Base-by-base conservation (phyloP, 2,329 filamentous ascomycete species). In the Thyridium curvatum region DNA sequence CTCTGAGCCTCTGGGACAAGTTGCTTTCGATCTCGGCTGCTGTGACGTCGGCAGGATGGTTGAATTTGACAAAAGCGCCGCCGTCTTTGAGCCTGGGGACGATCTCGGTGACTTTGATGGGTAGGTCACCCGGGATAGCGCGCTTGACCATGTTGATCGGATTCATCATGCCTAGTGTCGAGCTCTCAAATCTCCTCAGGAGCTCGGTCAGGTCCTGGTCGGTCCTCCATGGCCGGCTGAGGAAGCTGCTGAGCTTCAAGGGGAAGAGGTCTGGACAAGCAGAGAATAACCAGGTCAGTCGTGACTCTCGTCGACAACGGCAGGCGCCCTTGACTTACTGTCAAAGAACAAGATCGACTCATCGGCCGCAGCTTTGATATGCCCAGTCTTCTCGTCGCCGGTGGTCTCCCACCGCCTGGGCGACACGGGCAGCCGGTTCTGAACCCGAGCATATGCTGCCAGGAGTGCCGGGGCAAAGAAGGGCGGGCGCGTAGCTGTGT, bases 261-360 rank as follows among this genome's bases (percentile, higher is more conserved):
- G 91, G 91, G 44, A 94, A 94, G 36, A 97, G 74, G 61, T 93
- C 86, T 90, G 43, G 2, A 15, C 21, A 16, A 13, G 8, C 15
- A 30, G 15, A 28, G 9, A 30, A 3, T 9, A 5, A 18, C n/a
- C n/a, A n/a, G 9, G 30, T 34, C 12, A 10, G 3, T 30, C n/a
- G n/a, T n/a, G n/a, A n/a, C n/a, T n/a, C n/a, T n/a, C n/a, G n/a
- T n/a, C n/a, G n/a, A n/a, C n/a, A n/a, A n/a, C n/a, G n/a, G n/a
- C n/a, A n/a, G n/a, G n/a, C n/a, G n/a, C n/a, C n/a, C n/a, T n/a
- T n/a, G 29, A 54, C 79, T 56, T 63, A 90, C 86, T 94, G 57
- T 94, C 89, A 53, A 97, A 82, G 65, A 94, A 98, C 7, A 96
- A 61, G 34, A 97, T 81, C 0, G 84, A 82, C 64, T 97, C 87